Evolutionary conservation across 768 basidiomycete species (phyloP), one percentile per base, ranked within the genome.

Genomic region (Leucocoprinus birnbaumii): DNA sequence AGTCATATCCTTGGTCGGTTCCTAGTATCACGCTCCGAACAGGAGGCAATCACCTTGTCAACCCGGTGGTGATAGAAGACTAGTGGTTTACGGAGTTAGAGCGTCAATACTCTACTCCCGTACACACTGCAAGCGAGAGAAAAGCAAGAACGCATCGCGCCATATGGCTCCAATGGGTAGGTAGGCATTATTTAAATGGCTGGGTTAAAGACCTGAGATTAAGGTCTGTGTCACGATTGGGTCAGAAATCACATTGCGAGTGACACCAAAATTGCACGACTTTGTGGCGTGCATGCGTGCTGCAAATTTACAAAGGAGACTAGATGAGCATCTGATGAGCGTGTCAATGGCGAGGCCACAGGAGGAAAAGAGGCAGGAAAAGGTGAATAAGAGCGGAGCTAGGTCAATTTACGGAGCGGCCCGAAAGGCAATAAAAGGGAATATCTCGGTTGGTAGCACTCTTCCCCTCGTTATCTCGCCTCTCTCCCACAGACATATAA

Each of bases 21-120:
- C n/a, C n/a, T n/a, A n/a, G 6, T 31, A 31, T 50, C 48, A 50
- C n/a, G 35, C 21, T 31, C 34, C 31, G 47, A 19, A 48, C 47
- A 31, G 19, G 16, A 35, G 27, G 47, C 8, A 25, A 13, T 10
- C 35, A 50, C 3, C 24, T 16, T 38, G 31, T 31, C 31, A 31
- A 5, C 19, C 25, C 14, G 16, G 63, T 61, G 65, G 65, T 66
- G 59, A 62, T 63, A 63, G 62, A 63, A 63, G 31, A 31, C 5
- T 61, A 47, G 41, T 51, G 38, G 52, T 48, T 57, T 31, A 65
- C 64, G 66, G 66, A 59, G 66, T 58, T 67, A 65, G 57, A 57
- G 64, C 66, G 63, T 62, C 41, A 56, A 61, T 56, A 58, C 21
- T 37, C 31, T 24, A 22, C 34, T 4, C 21, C 9, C 21, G 22